These are phyloP conservation scores for Aspergillus carlsbadensis DNA, from an alignment of 495 filamentous ascomycete genomes.

Conservation along the genomic window DNA sequence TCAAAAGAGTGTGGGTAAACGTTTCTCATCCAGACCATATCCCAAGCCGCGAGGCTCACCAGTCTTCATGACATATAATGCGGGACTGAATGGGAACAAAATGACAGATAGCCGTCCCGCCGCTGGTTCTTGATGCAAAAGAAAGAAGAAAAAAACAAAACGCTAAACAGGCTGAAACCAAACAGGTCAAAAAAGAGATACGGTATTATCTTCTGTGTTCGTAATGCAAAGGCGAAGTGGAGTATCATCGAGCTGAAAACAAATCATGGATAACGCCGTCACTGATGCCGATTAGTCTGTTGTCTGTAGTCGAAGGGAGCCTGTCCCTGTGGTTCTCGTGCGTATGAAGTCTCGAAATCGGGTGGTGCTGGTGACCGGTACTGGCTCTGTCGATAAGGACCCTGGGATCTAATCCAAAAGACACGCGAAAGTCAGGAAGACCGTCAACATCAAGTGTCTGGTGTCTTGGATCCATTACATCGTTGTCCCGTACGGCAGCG, in stretches of 20 bases:
- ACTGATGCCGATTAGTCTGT: conserved; percentile 48
- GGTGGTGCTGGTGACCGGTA: conserved; percentile 14
- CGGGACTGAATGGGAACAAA: conserved; percentile 33
- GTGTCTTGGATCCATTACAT: conserved; percentile 44
- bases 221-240: conserved; percentile 42
- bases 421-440: conserved; percentile 28
- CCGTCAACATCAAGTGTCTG: conserved; percentile 26
- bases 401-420: conserved; percentile 26
- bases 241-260: conserved; percentile 52
- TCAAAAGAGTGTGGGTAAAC: conserved; percentile 27
- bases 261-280: conserved; percentile 48
- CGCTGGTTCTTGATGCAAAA: conserved; percentile 49
- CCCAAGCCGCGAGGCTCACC: conserved; percentile 60
- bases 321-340: conserved; percentile 33
- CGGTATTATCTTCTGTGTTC: conserved; percentile 34
- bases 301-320: conserved; percentile 29
- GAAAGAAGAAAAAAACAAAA: conserved; percentile 22
- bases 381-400: conserved; percentile 18
- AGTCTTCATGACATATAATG: conserved; percentile 56
- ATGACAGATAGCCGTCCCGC: conserved; percentile 53
- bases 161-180: conserved; percentile 40
- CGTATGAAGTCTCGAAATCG: conserved; percentile 20
- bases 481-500: conserved; percentile 58
- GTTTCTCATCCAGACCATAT: conserved; percentile 55
- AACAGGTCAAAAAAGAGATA: conserved; percentile 26